Percentiles rank a stretch among this genome's conserved stretches.
These are phyloP conservation scores for Neospermospora avenae DNA, from an alignment of 2,329 filamentous ascomycete species.

Conservation along the genomic window DNA sequence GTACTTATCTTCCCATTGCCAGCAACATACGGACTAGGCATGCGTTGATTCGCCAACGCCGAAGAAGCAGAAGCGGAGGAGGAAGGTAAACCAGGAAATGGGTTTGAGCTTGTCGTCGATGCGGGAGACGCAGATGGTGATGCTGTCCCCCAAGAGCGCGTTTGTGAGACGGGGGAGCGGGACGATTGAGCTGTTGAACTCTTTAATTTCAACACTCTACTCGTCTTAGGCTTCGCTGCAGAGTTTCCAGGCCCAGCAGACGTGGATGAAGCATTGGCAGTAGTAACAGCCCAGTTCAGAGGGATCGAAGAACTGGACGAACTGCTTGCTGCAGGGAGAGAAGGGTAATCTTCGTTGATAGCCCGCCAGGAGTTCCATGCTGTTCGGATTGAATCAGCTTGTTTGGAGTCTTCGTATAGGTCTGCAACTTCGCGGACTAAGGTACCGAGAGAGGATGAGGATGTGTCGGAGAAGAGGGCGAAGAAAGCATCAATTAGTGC, in stretches of 20 bases:
- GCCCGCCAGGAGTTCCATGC: conserved; percentile 96
- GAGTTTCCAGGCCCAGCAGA: neutral
- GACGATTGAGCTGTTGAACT: conserved; percentile 67
- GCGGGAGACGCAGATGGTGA: conserved; percentile 35
- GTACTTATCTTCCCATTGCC: conserved; percentile 28
- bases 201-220: conserved; percentile 62
- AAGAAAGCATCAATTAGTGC: conserved; percentile 87
- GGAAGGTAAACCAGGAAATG: conserved; percentile 44
- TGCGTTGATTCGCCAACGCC: conserved; percentile 26
- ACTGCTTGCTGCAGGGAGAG: conserved; percentile 70
- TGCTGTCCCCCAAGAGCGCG: conserved; percentile 53
- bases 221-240: conserved; percentile 44
- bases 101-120: conserved; percentile 35
- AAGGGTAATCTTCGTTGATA: conserved; percentile 94
- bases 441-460: conserved; percentile 78
- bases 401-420: conserved; percentile 79
- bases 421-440: conserved; percentile 89
- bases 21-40: conserved; percentile 11
- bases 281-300: conserved; percentile 33
- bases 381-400: conserved; percentile 69
- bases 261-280: conserved; percentile 10
- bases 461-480: conserved; percentile 73
- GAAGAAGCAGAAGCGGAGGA: conserved; percentile 30
- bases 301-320: conserved; percentile 41
- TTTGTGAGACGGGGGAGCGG: conserved; percentile 53